Evolutionary conservation across 257 asterid genomes (phyloP).

Genomic region (Verbena officinalis): DNA sequence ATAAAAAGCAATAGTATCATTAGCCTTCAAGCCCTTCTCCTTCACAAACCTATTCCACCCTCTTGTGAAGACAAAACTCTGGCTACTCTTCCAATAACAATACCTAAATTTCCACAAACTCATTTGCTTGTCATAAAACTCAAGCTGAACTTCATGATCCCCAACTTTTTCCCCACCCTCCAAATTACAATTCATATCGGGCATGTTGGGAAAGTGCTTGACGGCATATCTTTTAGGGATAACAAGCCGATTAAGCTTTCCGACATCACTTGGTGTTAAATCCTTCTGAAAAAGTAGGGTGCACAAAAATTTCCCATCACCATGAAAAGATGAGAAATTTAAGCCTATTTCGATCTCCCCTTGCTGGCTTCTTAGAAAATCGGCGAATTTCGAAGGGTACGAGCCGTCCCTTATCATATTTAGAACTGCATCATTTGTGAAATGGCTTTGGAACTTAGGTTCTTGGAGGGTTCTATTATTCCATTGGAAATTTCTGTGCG

Average conservation of each 20-base stretch:
- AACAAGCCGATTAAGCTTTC: conserved; percentile 64
- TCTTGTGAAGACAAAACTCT: conserved; percentile 72
- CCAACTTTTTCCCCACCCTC: conserved; percentile 12
- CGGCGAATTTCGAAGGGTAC: conserved; percentile 52
- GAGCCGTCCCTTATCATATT: conserved; percentile 83
- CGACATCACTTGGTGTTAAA: conserved; percentile 74
- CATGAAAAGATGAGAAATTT: conserved; percentile 27
- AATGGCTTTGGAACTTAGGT: conserved; percentile 57
- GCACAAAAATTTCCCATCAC: conserved; percentile 34
- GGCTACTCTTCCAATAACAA: conserved; percentile 92
- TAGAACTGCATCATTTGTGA: conserved; percentile 47
- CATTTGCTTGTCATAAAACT: conserved; percentile 57
- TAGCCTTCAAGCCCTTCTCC: conserved; percentile 53
- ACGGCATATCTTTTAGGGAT: conserved; percentile 69
- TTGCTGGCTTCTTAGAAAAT: conserved; percentile 43
- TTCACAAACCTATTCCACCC: conserved; percentile 82
- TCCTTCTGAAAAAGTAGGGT: conserved; percentile 64
- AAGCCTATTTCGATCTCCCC: conserved; percentile 32
- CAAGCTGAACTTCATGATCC: conserved; percentile 50
- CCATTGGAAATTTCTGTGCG: conserved; percentile 66
- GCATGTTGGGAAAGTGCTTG: conserved; percentile 50
- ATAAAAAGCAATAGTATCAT: conserved; percentile 59
- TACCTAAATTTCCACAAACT: conserved; percentile 68
- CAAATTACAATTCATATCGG: conserved; percentile 22
- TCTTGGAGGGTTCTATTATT: conserved; percentile 48